Evolutionary conservation across 2,329 filamentous ascomycete species (phyloP), one percentile per base, ranked within the genome.

Genomic region (Penicillium olsonii): DNA sequence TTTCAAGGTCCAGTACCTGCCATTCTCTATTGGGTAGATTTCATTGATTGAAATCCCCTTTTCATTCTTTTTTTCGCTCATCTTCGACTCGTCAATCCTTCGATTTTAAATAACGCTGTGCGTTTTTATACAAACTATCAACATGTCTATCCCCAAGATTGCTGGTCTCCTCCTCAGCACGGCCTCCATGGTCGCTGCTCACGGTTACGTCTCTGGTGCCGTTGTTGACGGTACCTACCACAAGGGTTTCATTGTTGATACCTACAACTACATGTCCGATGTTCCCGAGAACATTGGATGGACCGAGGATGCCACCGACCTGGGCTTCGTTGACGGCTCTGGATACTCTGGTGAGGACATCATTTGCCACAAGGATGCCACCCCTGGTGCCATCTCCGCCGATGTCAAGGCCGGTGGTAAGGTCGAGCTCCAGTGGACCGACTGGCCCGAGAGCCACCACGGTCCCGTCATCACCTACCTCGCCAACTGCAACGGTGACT

Each of bases 381-480:
- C 75, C 24, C 75, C 77, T n/a, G 80, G 76, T 33, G 60, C 69
- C 14, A 71, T 76, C 49, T 74, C 76, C 54, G 82, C 79, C 15
- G 71, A 77, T n/a, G 78, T 87, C 31, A 72, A 76, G n/a, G 85
- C 84, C 12, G 86, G 85, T 53, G 74, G 75, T 55, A 75, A 74
- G 8, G 66, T 88, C 57, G 72, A 79, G 50, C 69, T 88, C 41
- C 76, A 82, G 60, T 88, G 85, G 85, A 81, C 76, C 50, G 72
- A 73, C 14, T 88, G 85, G 85, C 84, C 85, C n/a, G 74, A 79
- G 9, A 79, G 76, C 46, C 82, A 88, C 72, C 76, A 84, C 56
- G 83, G 83, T 2, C 84, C 84, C 11, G 78, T 87, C 59, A 76
- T 87, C 54, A 79, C 79, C 66, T 87, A 87, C 72, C 71, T 87